Base-by-base conservation (phyloP, 306 rosid genomes). In the Dicorynia guianensis region DNA sequence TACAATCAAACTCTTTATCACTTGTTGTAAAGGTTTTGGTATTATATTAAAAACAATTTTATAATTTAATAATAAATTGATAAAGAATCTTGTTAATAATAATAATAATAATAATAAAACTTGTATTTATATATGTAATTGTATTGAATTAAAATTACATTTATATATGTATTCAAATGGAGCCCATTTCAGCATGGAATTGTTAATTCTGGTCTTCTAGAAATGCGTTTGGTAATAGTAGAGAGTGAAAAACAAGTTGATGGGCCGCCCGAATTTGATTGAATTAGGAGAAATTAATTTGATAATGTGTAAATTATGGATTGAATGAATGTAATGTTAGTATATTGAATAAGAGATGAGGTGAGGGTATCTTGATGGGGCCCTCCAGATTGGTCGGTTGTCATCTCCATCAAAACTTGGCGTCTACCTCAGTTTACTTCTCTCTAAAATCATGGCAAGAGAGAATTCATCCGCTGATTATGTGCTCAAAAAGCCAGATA, bases 301-400 rank as follows among this genome's bases (percentile, higher is more conserved):
- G 55, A 42, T 81, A 19, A 65, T 33, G 34, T 33, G 44, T 44
- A 69, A 7, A 75, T 57, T 65, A 76, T 71, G 54, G 71, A 81
- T 81, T 66, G 69, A 66, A 72, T 69, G 81, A 49, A 79, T 56
- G 66, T 42, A 76, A 66, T 48, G 35, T 58, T 63, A 42, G 34
- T 75, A 69, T 75, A 79, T 70, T 25, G 30, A 25, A 46, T 12
- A 58, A 48, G 63, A 56, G 52, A 75, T 69, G 59, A 63, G 79
- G 52, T 47, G 63, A 40, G 78, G 59, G 75, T 56, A 78, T 75
- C 78, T 76, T 77, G 52, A 59, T 12, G 71, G 80, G 82, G 49
- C 84, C 84, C 40, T 43, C 40, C 17, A 71, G 52, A 78, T 81
- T 80, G 88, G 92, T 86, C 80, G 85, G 86, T 76, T 88, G 91